These are phyloP conservation scores for Phoma herbarum DNA, from an alignment of 2,329 filamentous ascomycete genomes.

Conservation along the genomic window DNA sequence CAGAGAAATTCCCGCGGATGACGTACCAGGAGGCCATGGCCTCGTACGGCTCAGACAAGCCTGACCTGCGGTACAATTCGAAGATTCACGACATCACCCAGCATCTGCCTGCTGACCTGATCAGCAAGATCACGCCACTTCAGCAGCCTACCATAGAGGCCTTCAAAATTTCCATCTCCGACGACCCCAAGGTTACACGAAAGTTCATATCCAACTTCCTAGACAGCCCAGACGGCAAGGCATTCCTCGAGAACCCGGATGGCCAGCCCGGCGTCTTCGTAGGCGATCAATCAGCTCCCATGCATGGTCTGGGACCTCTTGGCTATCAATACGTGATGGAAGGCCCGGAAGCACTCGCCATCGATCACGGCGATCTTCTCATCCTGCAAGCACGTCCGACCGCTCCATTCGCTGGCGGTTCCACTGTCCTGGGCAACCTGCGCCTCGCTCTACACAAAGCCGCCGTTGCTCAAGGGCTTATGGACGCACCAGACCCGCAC, in stretches of 20 bases:
- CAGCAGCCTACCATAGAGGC: slow-evolving; percentile 76
- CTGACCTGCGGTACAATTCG: slow-evolving; percentile 80
- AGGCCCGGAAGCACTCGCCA: slow-evolving; percentile 61
- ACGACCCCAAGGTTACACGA: slow-evolving; percentile 62
- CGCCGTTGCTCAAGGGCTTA: slow-evolving; percentile 69
- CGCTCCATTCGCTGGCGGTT: slow-evolving; percentile 73
- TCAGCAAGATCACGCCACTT: slow-evolving; percentile 77
- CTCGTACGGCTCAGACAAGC: slow-evolving; percentile 88
- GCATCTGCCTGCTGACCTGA: slow-evolving; percentile 69
- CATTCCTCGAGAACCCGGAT: slow-evolving; percentile 72
- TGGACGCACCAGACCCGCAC: slow-evolving; percentile 57
- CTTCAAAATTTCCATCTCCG: slow-evolving; percentile 70
- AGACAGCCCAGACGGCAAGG: slow-evolving; percentile 66
- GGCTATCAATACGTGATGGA: slow-evolving; percentile 75
- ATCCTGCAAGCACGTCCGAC: slow-evolving; percentile 80
- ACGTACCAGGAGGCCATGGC: slow-evolving; percentile 82
- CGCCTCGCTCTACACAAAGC: slow-evolving; percentile 74
- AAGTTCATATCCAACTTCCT: slow-evolving; percentile 75
- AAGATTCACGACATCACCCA: slow-evolving; percentile 73
- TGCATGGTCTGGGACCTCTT: slow-evolving; percentile 78
- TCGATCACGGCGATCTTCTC: slow-evolving; percentile 76
- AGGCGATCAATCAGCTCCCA: slow-evolving; percentile 75
- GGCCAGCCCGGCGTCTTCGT: slow-evolving; percentile 84
- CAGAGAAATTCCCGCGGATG: slow-evolving; percentile 64
- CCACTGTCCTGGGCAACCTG: slow-evolving; percentile 75